Conservation (phyloP, 2,329 filamentous ascomycete genomes). For the Fusarium sp. region DNA sequence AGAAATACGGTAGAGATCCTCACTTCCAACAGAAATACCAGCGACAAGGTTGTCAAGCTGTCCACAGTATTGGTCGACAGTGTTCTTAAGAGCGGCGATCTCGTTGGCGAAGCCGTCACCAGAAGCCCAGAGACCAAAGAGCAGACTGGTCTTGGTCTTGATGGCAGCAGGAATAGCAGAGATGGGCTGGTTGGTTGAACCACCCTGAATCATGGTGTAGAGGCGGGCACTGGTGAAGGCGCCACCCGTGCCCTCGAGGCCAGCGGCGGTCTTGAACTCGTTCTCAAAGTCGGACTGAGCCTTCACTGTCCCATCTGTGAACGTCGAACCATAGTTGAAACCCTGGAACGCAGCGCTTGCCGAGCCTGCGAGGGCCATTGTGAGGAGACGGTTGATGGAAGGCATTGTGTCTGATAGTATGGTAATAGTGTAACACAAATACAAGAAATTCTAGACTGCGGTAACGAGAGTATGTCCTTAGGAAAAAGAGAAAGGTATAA, state of each 20-base stretch:
- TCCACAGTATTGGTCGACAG: slow-evolving; percentile 74
- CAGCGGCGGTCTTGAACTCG: slow-evolving; percentile 73
- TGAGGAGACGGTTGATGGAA: slow-evolving; percentile 45
- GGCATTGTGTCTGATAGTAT: slow-evolving; percentile 41
- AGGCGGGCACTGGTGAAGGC: slow-evolving; percentile 74
- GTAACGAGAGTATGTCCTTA: slow-evolving; percentile 29
- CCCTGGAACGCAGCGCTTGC: slow-evolving; percentile 61
- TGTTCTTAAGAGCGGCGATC: slow-evolving; percentile 73
- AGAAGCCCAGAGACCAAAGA: slow-evolving; percentile 87
- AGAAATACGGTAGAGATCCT: slow-evolving; percentile 86
- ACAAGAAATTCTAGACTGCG: not conserved
- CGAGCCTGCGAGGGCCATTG: slow-evolving; percentile 48
- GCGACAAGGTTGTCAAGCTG: slow-evolving; percentile 73
- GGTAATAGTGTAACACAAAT: not conserved
- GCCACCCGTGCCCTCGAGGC: slow-evolving; percentile 69
- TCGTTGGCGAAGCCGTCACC: slow-evolving; percentile 78
- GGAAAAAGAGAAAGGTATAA: not conserved
- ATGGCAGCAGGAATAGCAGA: slow-evolving; percentile 85
- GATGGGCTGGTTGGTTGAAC: slow-evolving; percentile 71
- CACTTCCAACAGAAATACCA: slow-evolving; percentile 86
- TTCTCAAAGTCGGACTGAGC: slow-evolving; percentile 71
- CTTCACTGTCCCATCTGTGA: slow-evolving; percentile 68
- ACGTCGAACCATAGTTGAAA: slow-evolving; percentile 77
- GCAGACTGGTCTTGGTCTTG: slow-evolving; percentile 77
- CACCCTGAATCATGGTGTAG: slow-evolving; percentile 79